Conservation (phyloP, 2,329 filamentous ascomycete genomes). For the Teratosphaeria zuluensis region DNA sequence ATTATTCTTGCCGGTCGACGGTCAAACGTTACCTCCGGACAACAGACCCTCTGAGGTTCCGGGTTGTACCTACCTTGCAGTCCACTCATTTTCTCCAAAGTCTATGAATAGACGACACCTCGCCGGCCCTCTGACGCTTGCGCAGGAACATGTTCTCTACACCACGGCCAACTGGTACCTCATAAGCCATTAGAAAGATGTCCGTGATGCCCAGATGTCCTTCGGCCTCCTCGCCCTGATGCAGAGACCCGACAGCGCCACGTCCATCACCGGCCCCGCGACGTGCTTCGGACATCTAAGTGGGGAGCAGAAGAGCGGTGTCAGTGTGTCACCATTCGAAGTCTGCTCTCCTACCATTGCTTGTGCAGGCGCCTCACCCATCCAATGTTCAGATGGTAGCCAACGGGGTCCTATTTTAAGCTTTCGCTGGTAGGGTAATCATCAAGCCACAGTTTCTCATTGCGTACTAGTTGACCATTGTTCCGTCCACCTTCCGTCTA, state of each 20-base stretch:
- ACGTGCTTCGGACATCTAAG: not conserved
- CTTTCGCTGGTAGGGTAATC: not conserved
- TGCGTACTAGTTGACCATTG: not conserved
- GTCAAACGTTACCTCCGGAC: not conserved
- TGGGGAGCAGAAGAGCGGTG: constrained; percentile 9
- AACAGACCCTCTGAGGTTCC: not conserved
- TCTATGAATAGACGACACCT: not conserved
- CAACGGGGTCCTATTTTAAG: not conserved
- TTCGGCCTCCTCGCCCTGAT: not conserved
- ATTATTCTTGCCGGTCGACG: not conserved
- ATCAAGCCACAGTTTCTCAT: not conserved
- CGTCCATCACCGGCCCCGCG: not conserved
- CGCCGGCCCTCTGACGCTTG: not conserved
- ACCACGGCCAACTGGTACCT: not conserved
- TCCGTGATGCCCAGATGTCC: not conserved
- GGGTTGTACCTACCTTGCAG: too few species aligned
- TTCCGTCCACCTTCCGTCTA: not conserved
- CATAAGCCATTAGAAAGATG: not conserved
- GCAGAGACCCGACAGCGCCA: not conserved
- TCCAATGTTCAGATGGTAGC: not conserved
- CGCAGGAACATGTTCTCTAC: not conserved
- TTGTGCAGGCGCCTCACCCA: not conserved
- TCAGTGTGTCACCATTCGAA: not conserved
- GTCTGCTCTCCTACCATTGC: not conserved
- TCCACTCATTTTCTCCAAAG: not conserved